Conservation (phyloP, 257 asterid genomes). For the Anisodus acutangulus region DNA sequence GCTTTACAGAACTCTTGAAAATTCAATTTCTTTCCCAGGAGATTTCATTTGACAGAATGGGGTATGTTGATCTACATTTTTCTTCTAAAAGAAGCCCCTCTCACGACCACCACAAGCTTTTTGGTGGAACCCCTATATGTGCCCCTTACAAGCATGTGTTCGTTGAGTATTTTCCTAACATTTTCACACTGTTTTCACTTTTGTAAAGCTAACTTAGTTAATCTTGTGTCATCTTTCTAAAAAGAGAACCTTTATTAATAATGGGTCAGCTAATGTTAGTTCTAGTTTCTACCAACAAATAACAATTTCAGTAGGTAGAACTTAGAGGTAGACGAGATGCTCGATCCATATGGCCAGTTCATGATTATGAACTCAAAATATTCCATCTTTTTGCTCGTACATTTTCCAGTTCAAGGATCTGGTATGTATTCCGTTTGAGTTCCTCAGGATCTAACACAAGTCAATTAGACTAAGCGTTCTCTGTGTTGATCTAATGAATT, state of each 20-base stretch:
- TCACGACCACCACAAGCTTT: background rate
- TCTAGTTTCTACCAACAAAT: background rate
- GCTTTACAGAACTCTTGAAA: background rate
- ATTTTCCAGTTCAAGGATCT: constrained; percentile 29
- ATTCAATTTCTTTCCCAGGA: background rate
- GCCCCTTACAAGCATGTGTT: background rate
- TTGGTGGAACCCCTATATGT: background rate
- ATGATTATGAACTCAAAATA: background rate
- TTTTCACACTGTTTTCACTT: background rate
- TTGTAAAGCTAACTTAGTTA: background rate
- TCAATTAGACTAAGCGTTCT: background rate
- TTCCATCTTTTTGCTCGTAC: background rate
- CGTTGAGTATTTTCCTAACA: constrained; percentile 2
- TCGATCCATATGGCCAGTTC: constrained; percentile 4
- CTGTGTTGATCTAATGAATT: background rate
- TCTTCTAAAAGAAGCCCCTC: background rate
- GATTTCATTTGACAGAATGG: constrained; percentile 13
- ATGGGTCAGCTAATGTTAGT: background rate
- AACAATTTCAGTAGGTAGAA: background rate
- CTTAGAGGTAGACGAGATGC: background rate
- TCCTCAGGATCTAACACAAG: constrained; percentile 24
- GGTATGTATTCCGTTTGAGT: constrained; percentile 29
- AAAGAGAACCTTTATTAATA: background rate
- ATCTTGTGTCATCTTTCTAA: background rate
- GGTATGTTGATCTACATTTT: background rate